Base-by-base conservation (phyloP, 768 basidiomycete species). In the Collybia sordida region DNA sequence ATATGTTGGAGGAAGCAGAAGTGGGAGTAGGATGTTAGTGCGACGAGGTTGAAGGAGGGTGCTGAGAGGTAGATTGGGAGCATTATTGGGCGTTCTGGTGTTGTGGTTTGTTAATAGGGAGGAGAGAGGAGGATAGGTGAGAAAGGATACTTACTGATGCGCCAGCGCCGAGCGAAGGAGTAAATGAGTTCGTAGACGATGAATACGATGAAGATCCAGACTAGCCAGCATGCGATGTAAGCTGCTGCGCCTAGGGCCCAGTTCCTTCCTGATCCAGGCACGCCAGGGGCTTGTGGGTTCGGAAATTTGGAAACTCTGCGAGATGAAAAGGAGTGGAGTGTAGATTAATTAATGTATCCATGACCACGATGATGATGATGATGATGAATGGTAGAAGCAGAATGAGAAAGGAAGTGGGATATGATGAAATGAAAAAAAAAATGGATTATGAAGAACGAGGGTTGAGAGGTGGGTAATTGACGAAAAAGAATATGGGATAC, bases 1-100 rank as follows among this genome's bases (percentile, higher is more conserved):
- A 94, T 74, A 66, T 93, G 80, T 51, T 85, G 82, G 57, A 94
- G 72, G 73, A 93, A 93, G 67, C 85, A 86, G 66, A 92, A 94
- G 68, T 85, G 84, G 45, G 81, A 80, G 70, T 86, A 94, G 14
- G 90, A 93, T 1, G 84, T 79, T 72, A 95, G 81, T 31, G 82
- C 81, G 24, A 81, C 87, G 47, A 86, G 74, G 59, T 81, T 88
- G 72, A 83, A 88, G 5, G 83, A 90, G 14, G 91, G 75, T 1
- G 90, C 75, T 1, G 92, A 94, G 37, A 91, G 73, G 66, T 93
- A 93, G 51, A 96, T 81, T 6, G 91, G 88, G 45, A 88, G 74
- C 52, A 95, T 85, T 15, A 83, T 74, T 0, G 93, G 93, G 36
- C 92, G 90, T 66, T 86, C 92, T 94, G 64, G 6, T 53, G 51